Conservation (phyloP, 176 grass and related monocot genomes). For the Carex scoparia region DNA sequence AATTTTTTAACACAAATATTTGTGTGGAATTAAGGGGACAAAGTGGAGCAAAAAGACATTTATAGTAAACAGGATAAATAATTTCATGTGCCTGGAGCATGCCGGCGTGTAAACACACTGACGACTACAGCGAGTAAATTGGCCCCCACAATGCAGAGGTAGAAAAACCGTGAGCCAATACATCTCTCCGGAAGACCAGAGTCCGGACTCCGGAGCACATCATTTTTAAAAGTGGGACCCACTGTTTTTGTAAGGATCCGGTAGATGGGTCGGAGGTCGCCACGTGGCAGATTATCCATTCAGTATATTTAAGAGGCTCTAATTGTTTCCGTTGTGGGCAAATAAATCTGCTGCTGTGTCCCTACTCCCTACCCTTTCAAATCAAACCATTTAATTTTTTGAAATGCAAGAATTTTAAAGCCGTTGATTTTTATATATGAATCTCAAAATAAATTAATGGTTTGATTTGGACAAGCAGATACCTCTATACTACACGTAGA, state of each 20-base stretch:
- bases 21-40: not conserved
- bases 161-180: not conserved
- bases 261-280: constrained; percentile 29
- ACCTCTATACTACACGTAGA: no score
- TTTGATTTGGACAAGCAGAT: no score
- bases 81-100: not conserved
- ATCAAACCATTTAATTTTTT: no score
- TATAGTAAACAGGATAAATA: not conserved
- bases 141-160: not conserved
- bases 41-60: not conserved
- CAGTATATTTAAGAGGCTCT: not conserved
- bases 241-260: not conserved
- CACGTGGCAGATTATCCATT: constrained; percentile 49
- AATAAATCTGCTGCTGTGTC: no score
- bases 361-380: no score
- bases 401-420: no score
- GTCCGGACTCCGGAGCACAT: not conserved
- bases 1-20: not conserved
- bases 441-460: no score
- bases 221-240: not conserved
- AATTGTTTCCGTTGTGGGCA: no score
- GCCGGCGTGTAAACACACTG: not conserved
- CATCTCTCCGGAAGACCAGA: not conserved
- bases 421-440: no score
- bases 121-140: no score